Evolutionary conservation across 139 green algal genomes (phyloP).

Genomic region (Chlamydomonas eustigma): DNA sequence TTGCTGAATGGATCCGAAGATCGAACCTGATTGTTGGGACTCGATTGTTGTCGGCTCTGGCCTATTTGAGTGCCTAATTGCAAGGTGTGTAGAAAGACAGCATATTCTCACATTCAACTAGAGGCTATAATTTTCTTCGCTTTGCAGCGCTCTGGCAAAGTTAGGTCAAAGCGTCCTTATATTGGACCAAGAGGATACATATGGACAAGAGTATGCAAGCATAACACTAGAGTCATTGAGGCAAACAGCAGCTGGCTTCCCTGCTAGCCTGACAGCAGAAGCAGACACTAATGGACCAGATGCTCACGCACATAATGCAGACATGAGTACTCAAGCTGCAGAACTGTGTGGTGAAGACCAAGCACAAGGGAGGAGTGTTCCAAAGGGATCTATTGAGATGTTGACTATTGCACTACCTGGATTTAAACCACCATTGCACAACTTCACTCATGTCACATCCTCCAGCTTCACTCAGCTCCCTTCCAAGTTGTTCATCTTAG

Average conservation of each 20-base stretch:
- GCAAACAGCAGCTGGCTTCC: background rate
- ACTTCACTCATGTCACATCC: background rate
- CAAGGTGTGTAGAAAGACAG: constrained; percentile 39
- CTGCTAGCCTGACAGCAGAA: background rate
- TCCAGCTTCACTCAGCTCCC: background rate
- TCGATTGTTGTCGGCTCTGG: constrained; percentile 57
- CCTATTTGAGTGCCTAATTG: constrained; percentile 54
- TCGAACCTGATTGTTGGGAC: constrained; percentile 54
- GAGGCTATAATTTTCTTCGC: background rate
- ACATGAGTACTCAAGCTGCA: too few relatives aligned
- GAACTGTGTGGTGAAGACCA: too few relatives aligned
- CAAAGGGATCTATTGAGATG: too few relatives aligned
- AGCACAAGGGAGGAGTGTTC: too few relatives aligned
- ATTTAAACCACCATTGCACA: constrained; percentile 15
- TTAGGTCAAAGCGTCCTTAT: constrained; percentile 66
- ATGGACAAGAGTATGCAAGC: constrained; percentile 69
- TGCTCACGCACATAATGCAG: too few relatives aligned
- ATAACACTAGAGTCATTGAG: constrained; percentile 28
- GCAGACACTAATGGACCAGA: too few relatives aligned
- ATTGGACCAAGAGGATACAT: constrained; percentile 65
- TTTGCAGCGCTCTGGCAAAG: constrained; percentile 13
- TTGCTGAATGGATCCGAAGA: constrained; percentile 18
- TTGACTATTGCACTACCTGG: constrained; percentile 33
- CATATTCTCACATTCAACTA: background rate
- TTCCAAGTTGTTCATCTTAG: constrained; percentile 41